These are phyloP conservation scores for Diaporthe aspalathi DNA, from an alignment of 2,329 filamentous ascomycete species.

Conservation along the genomic window DNA sequence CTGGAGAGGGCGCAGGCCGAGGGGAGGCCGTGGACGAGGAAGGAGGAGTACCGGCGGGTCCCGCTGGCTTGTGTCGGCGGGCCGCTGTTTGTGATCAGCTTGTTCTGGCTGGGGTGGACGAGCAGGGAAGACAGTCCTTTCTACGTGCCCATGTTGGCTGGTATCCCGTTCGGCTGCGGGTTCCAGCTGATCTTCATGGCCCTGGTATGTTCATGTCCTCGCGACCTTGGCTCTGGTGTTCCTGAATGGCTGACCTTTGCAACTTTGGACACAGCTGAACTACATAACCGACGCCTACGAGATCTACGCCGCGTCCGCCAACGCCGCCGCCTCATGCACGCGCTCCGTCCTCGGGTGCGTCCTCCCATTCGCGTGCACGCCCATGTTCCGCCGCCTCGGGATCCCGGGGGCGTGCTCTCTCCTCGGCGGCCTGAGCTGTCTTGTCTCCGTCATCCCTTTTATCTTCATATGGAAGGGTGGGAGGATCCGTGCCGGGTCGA, in stretches of 20 bases:
- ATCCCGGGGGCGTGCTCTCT: constrained; percentile 64
- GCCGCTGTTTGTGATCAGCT: constrained; percentile 66
- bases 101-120: constrained; percentile 74
- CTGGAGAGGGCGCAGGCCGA: constrained; percentile 63
- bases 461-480: constrained; percentile 67
- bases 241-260: background rate
- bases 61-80: constrained; percentile 79
- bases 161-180: constrained; percentile 70
- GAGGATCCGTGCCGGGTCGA: constrained; percentile 65
- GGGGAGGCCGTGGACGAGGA: constrained; percentile 66
- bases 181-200: constrained; percentile 74
- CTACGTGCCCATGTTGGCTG: constrained; percentile 68
- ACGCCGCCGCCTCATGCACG: constrained; percentile 62
- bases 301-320: constrained; percentile 69
- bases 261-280: constrained; percentile 50
- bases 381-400: constrained; percentile 61
- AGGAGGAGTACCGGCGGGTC: constrained; percentile 76
- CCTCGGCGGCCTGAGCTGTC: constrained; percentile 60
- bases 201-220: constrained; percentile 52
- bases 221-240: background rate
- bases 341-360: constrained; percentile 64
- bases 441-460: constrained; percentile 64
- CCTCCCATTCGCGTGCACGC: constrained; percentile 65
- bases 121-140: constrained; percentile 61
- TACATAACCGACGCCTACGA: constrained; percentile 77